These are phyloP conservation scores for Pythium coloratum DNA, from an alignment of 352 stramenopile genomes.

Conservation along the genomic window DNA sequence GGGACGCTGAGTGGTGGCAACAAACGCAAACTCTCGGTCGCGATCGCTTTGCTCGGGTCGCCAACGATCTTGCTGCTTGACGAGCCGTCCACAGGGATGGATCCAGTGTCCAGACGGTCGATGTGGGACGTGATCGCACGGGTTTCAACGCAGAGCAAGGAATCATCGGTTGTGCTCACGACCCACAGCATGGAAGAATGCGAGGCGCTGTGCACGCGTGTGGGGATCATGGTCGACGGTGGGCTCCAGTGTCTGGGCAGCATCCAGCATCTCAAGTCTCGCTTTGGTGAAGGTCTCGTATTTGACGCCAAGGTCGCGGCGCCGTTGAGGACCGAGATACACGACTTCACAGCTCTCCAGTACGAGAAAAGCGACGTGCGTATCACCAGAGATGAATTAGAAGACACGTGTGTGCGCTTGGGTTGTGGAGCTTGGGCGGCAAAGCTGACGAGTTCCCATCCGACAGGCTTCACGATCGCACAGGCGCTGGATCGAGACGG, in stretches of 20 bases:
- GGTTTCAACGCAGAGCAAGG: constrained; percentile 51
- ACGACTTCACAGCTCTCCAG: constrained; percentile 20
- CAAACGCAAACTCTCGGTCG: constrained; percentile 94
- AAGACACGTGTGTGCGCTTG: constrained; percentile 24
- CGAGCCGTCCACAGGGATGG: constrained; percentile 89
- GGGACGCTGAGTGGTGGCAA: constrained; percentile 85
- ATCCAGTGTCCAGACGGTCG: constrained; percentile 90
- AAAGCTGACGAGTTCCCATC: constrained; percentile 30
- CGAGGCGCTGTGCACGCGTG: constrained; percentile 74
- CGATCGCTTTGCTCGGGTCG: constrained; percentile 92
- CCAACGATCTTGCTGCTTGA: constrained; percentile 89
- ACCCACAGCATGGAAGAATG: constrained; percentile 95
- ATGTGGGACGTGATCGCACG: constrained; percentile 90
- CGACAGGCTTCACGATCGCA: constrained; percentile 38
- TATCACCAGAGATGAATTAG: constrained; percentile 23
- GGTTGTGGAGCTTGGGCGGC: constrained; percentile 27
- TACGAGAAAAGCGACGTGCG: constrained; percentile 33
- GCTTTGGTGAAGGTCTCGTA: constrained; percentile 91
- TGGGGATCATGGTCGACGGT: constrained; percentile 83
- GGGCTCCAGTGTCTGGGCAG: constrained; percentile 59
- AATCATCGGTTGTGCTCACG: constrained; percentile 84
- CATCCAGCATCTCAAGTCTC: constrained; percentile 91
- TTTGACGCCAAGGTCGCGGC: constrained; percentile 58
- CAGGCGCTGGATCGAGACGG: constrained; percentile 33
- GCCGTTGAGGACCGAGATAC: constrained; percentile 30